Evolutionary conservation across 2,329 filamentous ascomycete genomes (phyloP).

Genomic region (Coniochaeta ligniaria): DNA sequence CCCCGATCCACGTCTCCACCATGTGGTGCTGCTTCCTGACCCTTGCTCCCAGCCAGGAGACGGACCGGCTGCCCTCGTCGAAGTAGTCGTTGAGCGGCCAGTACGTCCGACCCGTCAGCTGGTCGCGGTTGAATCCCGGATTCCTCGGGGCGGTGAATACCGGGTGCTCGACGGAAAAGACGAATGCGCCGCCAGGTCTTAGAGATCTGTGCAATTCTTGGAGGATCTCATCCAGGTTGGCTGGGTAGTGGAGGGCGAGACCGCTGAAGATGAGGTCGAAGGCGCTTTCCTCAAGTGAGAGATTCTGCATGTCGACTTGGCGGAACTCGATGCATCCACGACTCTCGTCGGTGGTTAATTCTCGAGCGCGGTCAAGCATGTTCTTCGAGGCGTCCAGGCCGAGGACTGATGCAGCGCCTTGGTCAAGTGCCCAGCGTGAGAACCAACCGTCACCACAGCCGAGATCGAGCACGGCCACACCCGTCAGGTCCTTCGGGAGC

Average conservation of each 20-base stretch:
- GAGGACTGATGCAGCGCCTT: neutral
- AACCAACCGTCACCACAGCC: constrained; percentile 5
- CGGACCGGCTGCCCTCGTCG: neutral
- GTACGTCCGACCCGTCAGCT: neutral
- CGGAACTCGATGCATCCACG: neutral
- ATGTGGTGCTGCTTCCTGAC: constrained; percentile 4
- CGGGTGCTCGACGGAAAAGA: constrained; percentile 36
- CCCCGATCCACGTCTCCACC: constrained; percentile 2
- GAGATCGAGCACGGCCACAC: constrained; percentile 1
- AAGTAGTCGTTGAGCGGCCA: constrained; percentile 3
- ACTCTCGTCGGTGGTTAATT: neutral
- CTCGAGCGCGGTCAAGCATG: neutral
- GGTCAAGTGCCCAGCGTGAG: neutral
- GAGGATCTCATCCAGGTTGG: constrained; percentile 12
- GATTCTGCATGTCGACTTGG: constrained; percentile 19
- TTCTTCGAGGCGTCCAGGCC: constrained; percentile 3
- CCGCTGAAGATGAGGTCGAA: constrained; percentile 29
- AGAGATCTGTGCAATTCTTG: constrained; percentile 16
- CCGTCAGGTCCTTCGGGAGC: neutral
- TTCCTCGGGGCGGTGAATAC: constrained; percentile 27
- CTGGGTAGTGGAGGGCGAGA: constrained; percentile 27
- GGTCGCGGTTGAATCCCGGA: neutral
- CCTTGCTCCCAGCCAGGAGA: constrained; percentile 1
- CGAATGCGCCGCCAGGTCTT: constrained; percentile 18
- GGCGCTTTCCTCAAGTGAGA: constrained; percentile 10